These are phyloP conservation scores for Suillus weaverae DNA, from an alignment of 768 basidiomycete species.

Conservation along the genomic window DNA sequence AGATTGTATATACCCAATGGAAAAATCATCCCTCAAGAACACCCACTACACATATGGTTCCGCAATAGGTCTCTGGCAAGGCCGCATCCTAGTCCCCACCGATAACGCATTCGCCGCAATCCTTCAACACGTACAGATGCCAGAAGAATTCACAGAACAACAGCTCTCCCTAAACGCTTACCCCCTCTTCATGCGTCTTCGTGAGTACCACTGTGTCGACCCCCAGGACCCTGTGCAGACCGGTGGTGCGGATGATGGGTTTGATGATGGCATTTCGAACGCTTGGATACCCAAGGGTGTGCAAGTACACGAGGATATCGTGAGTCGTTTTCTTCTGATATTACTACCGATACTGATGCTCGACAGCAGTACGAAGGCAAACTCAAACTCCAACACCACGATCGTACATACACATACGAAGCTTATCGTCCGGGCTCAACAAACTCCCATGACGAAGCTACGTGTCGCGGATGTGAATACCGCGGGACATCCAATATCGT, in stretches of 20 bases:
- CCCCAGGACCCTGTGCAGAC: constrained; percentile 34
- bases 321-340: constrained; percentile 12
- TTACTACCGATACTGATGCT: not conserved
- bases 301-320: constrained; percentile 19
- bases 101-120: constrained; percentile 16
- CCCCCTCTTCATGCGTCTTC: constrained; percentile 59
- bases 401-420: constrained; percentile 37
- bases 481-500: constrained; percentile 31
- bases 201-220: constrained; percentile 53
- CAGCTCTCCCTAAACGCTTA: constrained; percentile 39
- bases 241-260: constrained; percentile 19
- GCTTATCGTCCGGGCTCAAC: constrained; percentile 38
- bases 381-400: constrained; percentile 6
- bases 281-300: constrained; percentile 39
- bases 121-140: constrained; percentile 23
- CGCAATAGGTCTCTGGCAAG: constrained; percentile 61
- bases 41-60: constrained; percentile 49
- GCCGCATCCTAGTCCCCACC: constrained; percentile 53
- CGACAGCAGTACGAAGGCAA: not conserved
- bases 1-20: constrained; percentile 43
- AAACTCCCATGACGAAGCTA: constrained; percentile 44
- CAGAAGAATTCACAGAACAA: constrained; percentile 35
- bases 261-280: constrained; percentile 40
- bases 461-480: constrained; percentile 34
- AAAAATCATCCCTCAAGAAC: constrained; percentile 27